Evolutionary conservation across 1,284 basidiomycete species (phyloP).

Genomic region (Microstroma glucosiphilum): DNA sequence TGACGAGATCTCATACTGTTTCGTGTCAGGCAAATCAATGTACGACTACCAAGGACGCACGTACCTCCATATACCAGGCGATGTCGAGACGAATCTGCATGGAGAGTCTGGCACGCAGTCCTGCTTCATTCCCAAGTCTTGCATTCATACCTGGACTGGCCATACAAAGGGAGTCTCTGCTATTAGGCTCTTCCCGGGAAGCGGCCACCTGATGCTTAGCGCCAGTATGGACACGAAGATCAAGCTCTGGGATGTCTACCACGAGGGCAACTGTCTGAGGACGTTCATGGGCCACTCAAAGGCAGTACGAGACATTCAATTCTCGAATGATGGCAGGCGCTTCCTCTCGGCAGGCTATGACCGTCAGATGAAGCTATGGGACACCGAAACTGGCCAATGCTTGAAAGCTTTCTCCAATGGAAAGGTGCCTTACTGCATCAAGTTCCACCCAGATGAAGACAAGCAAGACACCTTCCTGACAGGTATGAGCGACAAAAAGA

Average conservation of each 20-base stretch:
- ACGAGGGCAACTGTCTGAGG: constrained; percentile 87
- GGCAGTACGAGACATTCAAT: constrained; percentile 90
- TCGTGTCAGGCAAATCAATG: constrained; percentile 67
- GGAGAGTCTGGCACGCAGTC: constrained; percentile 78
- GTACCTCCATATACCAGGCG: constrained; percentile 84
- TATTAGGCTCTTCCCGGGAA: constrained; percentile 82
- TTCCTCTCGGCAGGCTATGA: constrained; percentile 94
- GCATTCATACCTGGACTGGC: constrained; percentile 95
- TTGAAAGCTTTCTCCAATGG: constrained; percentile 91
- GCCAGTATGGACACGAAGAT: constrained; percentile 98
- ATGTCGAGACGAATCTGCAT: constrained; percentile 62
- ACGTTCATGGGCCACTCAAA: constrained; percentile 97
- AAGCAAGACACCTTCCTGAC: constrained; percentile 95
- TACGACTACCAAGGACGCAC: constrained; percentile 97
- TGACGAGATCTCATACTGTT: neutral
- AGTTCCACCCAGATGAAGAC: constrained; percentile 90
- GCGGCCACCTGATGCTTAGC: constrained; percentile 84
- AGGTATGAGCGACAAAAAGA: constrained; percentile 99
- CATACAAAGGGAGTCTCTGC: constrained; percentile 95
- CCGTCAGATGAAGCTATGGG: constrained; percentile 96
- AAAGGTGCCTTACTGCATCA: constrained; percentile 89
- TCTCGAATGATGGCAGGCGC: constrained; percentile 81
- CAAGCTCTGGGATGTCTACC: constrained; percentile 98
- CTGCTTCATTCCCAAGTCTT: constrained; percentile 86
- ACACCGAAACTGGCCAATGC: constrained; percentile 95